These are phyloP conservation scores for Metroxylon sagu DNA, from an alignment of 176 grass and related monocot species.

Conservation along the genomic window DNA sequence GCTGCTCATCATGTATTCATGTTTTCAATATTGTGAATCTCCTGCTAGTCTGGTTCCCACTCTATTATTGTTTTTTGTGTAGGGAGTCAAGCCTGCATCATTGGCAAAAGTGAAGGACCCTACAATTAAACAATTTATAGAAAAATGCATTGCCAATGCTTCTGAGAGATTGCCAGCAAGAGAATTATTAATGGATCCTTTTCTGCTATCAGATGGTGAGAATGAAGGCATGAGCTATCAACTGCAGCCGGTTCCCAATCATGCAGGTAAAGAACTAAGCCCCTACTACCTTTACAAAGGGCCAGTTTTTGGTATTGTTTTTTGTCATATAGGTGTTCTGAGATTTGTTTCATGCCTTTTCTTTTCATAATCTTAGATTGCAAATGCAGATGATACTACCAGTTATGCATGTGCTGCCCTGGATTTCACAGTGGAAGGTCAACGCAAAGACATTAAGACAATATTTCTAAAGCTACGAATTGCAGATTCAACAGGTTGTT, in stretches of 20 bases:
- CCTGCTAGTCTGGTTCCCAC: too few relatives aligned
- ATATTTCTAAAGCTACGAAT: slow-evolving; percentile 74
- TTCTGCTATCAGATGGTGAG: slow-evolving; percentile 51
- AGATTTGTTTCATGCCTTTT: slow-evolving; percentile 14
- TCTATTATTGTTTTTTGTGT: neutral
- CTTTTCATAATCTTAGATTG: slow-evolving; percentile 20
- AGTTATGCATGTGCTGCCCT: slow-evolving; percentile 25
- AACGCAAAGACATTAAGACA: slow-evolving; percentile 57
- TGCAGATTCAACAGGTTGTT: slow-evolving; percentile 65
- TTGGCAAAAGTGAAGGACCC: slow-evolving; percentile 55
- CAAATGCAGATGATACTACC: slow-evolving; percentile 35
- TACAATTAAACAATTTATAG: slow-evolving; percentile 59
- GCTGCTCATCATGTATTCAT: too few relatives aligned
- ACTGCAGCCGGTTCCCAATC: slow-evolving; percentile 16
- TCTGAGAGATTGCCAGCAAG: slow-evolving; percentile 47
- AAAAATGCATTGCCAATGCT: slow-evolving; percentile 61
- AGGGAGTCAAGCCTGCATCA: slow-evolving; percentile 61
- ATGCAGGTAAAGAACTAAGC: slow-evolving; percentile 23
- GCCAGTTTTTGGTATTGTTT: neutral
- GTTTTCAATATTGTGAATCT: too few relatives aligned
- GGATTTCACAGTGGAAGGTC: slow-evolving; percentile 56
- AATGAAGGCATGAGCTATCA: slow-evolving; percentile 39
- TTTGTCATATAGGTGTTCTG: neutral
- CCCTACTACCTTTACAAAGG: too few relatives aligned
- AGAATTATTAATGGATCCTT: slow-evolving; percentile 59